Evolutionary conservation across 495 filamentous ascomycete genomes (phyloP).

Genomic region (Penicillium angulare): DNA sequence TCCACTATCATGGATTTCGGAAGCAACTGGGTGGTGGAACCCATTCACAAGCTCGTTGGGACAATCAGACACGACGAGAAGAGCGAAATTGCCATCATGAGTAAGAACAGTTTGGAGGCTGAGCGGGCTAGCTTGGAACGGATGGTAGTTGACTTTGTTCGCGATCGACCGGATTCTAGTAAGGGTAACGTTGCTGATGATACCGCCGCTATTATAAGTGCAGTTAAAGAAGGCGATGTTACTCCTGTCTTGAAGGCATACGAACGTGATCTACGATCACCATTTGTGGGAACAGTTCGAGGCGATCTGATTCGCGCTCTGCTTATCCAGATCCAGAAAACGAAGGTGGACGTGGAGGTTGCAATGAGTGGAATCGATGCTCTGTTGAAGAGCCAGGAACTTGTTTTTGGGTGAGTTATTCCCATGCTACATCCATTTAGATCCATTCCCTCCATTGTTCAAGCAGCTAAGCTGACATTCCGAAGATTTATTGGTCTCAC

Average conservation of each 20-base stretch:
- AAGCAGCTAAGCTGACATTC: constrained; percentile 16
- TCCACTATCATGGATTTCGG: constrained; percentile 83
- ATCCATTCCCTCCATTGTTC: neutral
- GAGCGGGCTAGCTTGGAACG: constrained; percentile 90
- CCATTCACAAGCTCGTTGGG: constrained; percentile 73
- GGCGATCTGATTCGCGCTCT: constrained; percentile 89
- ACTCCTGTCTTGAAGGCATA: constrained; percentile 89
- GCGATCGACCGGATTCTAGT: constrained; percentile 63
- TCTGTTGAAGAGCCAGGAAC: constrained; percentile 89
- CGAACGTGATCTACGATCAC: constrained; percentile 77
- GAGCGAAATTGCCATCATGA: constrained; percentile 95
- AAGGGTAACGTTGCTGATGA: constrained; percentile 49
- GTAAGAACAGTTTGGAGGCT: constrained; percentile 79
- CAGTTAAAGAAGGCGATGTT: constrained; percentile 86
- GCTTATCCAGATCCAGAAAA: constrained; percentile 96
- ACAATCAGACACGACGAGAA: constrained; percentile 90
- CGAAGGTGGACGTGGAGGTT: constrained; percentile 96
- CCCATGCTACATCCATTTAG: too few species aligned
- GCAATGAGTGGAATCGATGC: constrained; percentile 92
- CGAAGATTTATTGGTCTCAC: constrained; percentile 81
- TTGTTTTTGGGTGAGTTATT: constrained; percentile 81
- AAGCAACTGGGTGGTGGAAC: constrained; percentile 91
- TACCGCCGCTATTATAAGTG: constrained; percentile 66
- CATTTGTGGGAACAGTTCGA: constrained; percentile 72
- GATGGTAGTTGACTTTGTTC: constrained; percentile 95